Conservation (phyloP, 1,284 basidiomycete species). For the Ceratobasidium sp. region DNA sequence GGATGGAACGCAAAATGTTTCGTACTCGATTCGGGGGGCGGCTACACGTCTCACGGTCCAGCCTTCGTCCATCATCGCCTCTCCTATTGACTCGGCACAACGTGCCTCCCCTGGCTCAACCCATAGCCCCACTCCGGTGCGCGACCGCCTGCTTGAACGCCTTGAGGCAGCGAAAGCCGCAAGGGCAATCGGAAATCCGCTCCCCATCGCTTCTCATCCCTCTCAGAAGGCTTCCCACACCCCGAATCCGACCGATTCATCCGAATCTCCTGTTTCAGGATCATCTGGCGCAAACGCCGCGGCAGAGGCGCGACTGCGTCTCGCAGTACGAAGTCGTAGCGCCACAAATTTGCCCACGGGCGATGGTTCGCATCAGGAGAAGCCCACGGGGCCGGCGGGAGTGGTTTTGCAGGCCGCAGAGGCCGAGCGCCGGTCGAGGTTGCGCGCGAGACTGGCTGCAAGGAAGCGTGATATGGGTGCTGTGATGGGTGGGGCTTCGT, state of each 20-base stretch:
- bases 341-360: conserved; percentile 32
- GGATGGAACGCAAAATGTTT: conserved; percentile 12
- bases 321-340: conserved; percentile 27
- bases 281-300: background rate
- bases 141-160: conserved; percentile 29
- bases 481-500: conserved; percentile 38
- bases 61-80: conserved; percentile 22
- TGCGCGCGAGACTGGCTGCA: conserved; percentile 34
- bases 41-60: conserved; percentile 35
- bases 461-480: conserved; percentile 38
- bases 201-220: conserved; percentile 30
- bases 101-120: conserved; percentile 29
- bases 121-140: conserved; percentile 8
- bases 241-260: conserved; percentile 20
- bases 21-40: conserved; percentile 39
- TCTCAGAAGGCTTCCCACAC: conserved; percentile 17
- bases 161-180: conserved; percentile 38
- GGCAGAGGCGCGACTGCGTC: conserved; percentile 24
- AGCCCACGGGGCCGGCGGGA: conserved; percentile 26
- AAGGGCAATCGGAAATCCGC: conserved; percentile 20
- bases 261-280: conserved; percentile 27
- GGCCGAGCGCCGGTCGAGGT: conserved; percentile 21
- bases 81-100: conserved; percentile 39
- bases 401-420: conserved; percentile 24
- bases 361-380: conserved; percentile 3